Evolutionary conservation across 306 rosid genomes (phyloP).

Genomic region (Pyrus bretschneideri): DNA sequence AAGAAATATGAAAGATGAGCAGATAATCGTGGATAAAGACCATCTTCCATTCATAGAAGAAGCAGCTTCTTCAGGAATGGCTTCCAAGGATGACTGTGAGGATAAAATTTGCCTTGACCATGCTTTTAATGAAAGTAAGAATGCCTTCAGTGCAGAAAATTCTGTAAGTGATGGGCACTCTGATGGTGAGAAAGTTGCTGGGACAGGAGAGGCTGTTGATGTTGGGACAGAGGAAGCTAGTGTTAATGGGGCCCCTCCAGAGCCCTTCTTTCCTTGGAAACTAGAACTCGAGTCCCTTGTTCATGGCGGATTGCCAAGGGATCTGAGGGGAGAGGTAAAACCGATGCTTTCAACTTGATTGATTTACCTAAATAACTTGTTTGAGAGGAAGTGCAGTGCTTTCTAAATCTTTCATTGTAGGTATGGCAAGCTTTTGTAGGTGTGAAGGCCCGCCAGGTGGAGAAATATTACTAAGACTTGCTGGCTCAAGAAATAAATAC

Average conservation of each 20-base stretch:
- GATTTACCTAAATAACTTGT: constrained; percentile 16
- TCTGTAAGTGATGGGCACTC: background rate
- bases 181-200: background rate
- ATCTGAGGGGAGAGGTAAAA: constrained; percentile 93
- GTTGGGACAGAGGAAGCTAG: constrained; percentile 24
- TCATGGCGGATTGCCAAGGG: constrained; percentile 87
- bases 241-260: constrained; percentile 31
- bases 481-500: constrained; percentile 50
- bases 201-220: background rate
- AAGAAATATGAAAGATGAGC: constrained; percentile 30
- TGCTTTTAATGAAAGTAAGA: constrained; percentile 10
- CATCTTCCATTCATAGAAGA: constrained; percentile 42
- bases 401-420: constrained; percentile 55
- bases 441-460: constrained; percentile 69
- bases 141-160: background rate
- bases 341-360: constrained; percentile 15
- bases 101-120: constrained; percentile 20
- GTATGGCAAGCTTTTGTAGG: constrained; percentile 98
- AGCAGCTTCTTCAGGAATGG: constrained; percentile 29
- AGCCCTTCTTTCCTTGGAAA: constrained; percentile 43
- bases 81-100: constrained; percentile 25
- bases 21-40: constrained; percentile 20
- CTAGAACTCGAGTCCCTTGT: constrained; percentile 78
- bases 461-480: constrained; percentile 67
- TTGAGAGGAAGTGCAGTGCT: constrained; percentile 24